These are phyloP conservation scores for Xylaria sp. DNA, from an alignment of 2,329 filamentous ascomycete species.

Conservation along the genomic window DNA sequence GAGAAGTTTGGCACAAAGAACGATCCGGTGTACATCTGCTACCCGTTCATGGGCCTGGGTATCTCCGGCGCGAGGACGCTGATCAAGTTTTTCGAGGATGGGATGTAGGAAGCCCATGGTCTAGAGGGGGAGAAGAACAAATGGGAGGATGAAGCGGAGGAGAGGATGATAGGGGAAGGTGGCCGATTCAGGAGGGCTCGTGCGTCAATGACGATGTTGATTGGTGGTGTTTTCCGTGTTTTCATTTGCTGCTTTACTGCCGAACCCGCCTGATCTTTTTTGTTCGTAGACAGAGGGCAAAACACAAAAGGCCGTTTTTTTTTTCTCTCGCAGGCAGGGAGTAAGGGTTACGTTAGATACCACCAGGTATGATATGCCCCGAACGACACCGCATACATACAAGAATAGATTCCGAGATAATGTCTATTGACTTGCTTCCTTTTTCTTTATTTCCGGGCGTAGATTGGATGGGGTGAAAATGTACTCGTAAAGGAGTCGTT, in stretches of 20 bases:
- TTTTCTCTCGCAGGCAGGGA: too few species aligned
- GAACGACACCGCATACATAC: not conserved
- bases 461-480: too few species aligned
- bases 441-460: too few species aligned
- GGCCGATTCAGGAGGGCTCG: not conserved
- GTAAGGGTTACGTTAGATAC: too few species aligned
- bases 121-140: not conserved
- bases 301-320: too few species aligned
- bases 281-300: too few species aligned
- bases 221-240: constrained; percentile 12
- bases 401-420: not conserved
- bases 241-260: not conserved
- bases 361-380: too few species aligned
- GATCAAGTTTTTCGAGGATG: constrained; percentile 80
- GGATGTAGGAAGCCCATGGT: constrained; percentile 26
- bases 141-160: not conserved
- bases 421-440: not conserved
- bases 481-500: too few species aligned
- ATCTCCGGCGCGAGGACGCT: constrained; percentile 79
- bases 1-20: constrained; percentile 83
- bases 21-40: constrained; percentile 84
- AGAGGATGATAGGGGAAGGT: not conserved
- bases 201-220: not conserved
- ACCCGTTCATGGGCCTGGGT: constrained; percentile 79
- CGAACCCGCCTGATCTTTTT: not conserved